These are phyloP conservation scores for Salix suchowensis DNA, from an alignment of 345 rosid genomes.

Conservation along the genomic window DNA sequence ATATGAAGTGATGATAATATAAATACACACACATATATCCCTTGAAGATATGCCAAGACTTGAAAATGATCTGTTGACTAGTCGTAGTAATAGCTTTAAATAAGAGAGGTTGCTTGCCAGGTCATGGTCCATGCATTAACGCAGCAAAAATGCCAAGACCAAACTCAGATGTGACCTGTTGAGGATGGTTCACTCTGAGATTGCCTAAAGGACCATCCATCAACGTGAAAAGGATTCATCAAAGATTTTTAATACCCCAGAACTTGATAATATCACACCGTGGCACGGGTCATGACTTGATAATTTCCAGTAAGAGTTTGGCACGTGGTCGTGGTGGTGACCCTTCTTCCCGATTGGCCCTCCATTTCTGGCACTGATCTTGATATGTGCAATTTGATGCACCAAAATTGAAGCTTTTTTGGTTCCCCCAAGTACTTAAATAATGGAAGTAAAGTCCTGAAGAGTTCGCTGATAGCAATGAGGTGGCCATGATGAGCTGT, in stretches of 20 bases:
- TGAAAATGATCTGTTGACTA: neutral
- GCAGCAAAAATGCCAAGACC: too few relatives aligned
- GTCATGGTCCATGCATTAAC: neutral
- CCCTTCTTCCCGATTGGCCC: constrained; percentile 17
- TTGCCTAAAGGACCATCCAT: constrained; percentile 9
- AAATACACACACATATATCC: too few relatives aligned
- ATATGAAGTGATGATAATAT: too few relatives aligned
- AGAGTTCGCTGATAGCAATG: neutral
- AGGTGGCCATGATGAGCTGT: neutral
- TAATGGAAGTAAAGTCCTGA: neutral
- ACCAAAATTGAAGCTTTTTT: constrained; percentile 8
- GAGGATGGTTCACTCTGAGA: constrained; percentile 8
- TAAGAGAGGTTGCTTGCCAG: neutral
- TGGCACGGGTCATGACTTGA: constrained; percentile 21
- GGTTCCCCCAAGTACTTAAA: constrained; percentile 14
- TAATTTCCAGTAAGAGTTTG: neutral
- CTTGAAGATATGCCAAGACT: too few relatives aligned
- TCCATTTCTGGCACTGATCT: constrained; percentile 9
- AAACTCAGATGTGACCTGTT: neutral
- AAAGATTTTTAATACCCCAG: neutral
- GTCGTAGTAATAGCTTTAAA: neutral
- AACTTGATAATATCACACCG: neutral
- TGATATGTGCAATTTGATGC: constrained; percentile 10
- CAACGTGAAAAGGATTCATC: neutral
- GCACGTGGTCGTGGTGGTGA: constrained; percentile 25